Percentiles rank a stretch among this genome's conserved stretches.
phyloP scores from a whole-genome alignment of 352 stramenopile genomes.

The Globisporangium radiosum region DNA sequence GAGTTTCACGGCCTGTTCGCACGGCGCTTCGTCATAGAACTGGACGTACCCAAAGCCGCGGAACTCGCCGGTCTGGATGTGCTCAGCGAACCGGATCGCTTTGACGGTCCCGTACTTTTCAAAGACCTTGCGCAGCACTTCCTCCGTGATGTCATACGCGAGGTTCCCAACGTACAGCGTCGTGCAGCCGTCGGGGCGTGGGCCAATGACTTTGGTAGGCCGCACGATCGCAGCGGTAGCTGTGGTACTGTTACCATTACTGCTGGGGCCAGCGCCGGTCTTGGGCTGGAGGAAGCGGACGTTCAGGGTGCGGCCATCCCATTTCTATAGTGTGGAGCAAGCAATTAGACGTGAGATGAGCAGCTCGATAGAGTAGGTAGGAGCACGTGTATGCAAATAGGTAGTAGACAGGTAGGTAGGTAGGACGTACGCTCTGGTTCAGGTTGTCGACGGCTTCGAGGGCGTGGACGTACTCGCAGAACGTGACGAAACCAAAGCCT shows the following conservation, averaged over 20 bases:
- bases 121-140: constrained; percentile 82
- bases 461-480: constrained; percentile 70
- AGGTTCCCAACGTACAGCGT: constrained; percentile 96
- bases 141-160: constrained; percentile 91
- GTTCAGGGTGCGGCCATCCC: constrained; percentile 75
- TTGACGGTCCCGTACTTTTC: constrained; percentile 69
- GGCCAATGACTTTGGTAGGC: constrained; percentile 48
- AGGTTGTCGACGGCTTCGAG: constrained; percentile 71
- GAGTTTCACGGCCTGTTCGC: constrained; percentile 75
- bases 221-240: neutral
- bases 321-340: constrained; percentile 40
- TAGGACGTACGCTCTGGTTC: constrained; percentile 43
- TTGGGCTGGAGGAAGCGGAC: constrained; percentile 83
- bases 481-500: constrained; percentile 82
- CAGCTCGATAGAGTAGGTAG: too few species aligned
- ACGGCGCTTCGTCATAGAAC: constrained; percentile 88
- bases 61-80: constrained; percentile 84
- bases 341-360: neutral
- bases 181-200: constrained; percentile 78
- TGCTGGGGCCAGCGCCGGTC: constrained; percentile 9
- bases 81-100: constrained; percentile 76
- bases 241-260: constrained; percentile 1
- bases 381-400: neutral
- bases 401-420: neutral
- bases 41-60: constrained; percentile 89